phyloP scores from a whole-genome alignment of 2,329 filamentous ascomycete species.

The Colletotrichum lupini region DNA sequence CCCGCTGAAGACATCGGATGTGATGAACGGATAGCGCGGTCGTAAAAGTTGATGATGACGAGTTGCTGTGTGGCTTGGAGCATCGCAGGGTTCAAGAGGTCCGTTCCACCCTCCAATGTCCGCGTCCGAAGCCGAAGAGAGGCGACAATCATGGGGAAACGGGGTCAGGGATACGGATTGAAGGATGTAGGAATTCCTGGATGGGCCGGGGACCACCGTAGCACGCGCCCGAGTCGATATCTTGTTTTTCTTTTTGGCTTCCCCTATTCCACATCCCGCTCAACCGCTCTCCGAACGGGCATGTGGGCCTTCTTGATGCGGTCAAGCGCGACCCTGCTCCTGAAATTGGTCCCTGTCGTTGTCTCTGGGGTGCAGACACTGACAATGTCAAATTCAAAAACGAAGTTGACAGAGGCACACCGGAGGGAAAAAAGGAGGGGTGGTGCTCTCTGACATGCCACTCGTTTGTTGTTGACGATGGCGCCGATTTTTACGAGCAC shows the following conservation, averaged over 20 bases:
- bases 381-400: background rate
- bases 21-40: constrained; percentile 6
- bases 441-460: constrained; percentile 10
- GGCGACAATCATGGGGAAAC: constrained; percentile 10
- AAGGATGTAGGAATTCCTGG: background rate
- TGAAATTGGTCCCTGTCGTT: background rate
- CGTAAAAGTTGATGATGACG: background rate
- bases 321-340: constrained; percentile 10
- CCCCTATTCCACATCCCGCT: constrained; percentile 24
- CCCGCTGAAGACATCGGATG: background rate
- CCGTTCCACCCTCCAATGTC: constrained; percentile 14
- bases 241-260: constrained; percentile 6
- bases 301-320: constrained; percentile 23
- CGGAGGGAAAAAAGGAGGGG: background rate
- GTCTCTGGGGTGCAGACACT: constrained; percentile 15
- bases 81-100: constrained; percentile 7
- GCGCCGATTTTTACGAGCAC: background rate
- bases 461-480: constrained; percentile 13
- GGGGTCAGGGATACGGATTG: constrained; percentile 4
- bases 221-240: background rate
- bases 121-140: constrained; percentile 1
- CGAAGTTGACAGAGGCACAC: constrained; percentile 1
- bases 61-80: constrained; percentile 30
- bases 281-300: constrained; percentile 9
- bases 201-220: background rate